Evolutionary conservation across 345 rosid species (phyloP), one percentile per base, ranked within the genome.

Genomic region (Acer campestre): DNA sequence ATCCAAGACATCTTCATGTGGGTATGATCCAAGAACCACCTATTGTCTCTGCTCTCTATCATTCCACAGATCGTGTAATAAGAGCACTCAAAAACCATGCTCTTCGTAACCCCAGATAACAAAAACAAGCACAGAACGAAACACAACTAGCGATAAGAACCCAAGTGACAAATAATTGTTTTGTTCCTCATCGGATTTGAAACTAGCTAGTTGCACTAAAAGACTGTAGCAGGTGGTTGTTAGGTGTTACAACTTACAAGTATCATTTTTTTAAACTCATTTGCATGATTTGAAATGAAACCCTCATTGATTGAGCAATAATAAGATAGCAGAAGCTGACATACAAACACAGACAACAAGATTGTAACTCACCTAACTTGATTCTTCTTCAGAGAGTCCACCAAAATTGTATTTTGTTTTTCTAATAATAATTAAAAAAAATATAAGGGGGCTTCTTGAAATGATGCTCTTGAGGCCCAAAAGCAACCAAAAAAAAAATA

Each of bases 1-100:
- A 84, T 80, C 95, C 89, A 80, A 76, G 87, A 79, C 82, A 84
- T 89, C 83, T 86, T 87, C 80, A 74, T 69, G 80, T 79, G 85
- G 75, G 78, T 55, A 73, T 76, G 78, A 78, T 74, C 89, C 78
- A 76, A 62, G 14, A 75, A 55, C 83, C 71, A 82, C 71, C 65
- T 74, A 63, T 80, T 67, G 44, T 70, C 68, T 73, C 71, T 74
- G 69, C 77, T 71, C 78, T 78, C 88, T 61, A 77, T 77, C 83
- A 84, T 78, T 70, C 77, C 79, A 61, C 77, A 79, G 76, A 85
- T 72, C 83, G 77, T 75, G 38, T 35, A 35, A 72, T 48, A 62
- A 61, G 84, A 68, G 74, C 71, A 81, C 70, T 63, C 78, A 80
- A 67, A 59, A 71, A 81, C 78, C 85, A 78, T 73, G 18, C 44